Conservation (phyloP, 805 yeast species). For the Torulaspora indica region DNA sequence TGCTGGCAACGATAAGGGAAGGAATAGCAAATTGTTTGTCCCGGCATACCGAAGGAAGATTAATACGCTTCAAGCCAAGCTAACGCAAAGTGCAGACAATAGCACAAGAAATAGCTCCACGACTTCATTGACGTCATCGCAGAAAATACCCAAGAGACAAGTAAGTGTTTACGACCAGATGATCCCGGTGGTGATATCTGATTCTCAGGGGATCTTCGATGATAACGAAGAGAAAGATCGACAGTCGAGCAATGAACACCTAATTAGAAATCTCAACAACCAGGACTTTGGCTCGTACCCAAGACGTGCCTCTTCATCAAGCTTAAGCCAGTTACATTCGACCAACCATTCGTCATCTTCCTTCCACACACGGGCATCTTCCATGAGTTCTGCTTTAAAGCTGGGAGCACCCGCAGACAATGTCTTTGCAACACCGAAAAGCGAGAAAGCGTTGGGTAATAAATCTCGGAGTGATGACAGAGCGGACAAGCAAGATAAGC, state of each 20-base stretch:
- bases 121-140: conserved; percentile 17
- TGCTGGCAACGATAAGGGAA: conserved; percentile 3
- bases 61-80: conserved; percentile 25
- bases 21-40: conserved; percentile 26
- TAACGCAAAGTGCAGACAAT: conserved; percentile 23
- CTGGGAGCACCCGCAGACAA: conserved; percentile 22
- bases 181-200: conserved; percentile 19
- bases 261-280: conserved; percentile 22
- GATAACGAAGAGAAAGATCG: conserved; percentile 7
- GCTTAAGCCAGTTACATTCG: conserved; percentile 12
- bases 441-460: conserved; percentile 9
- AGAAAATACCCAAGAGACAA: conserved; percentile 14
- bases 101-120: conserved; percentile 19
- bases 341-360: conserved; percentile 18
- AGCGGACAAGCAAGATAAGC: conserved; percentile 11
- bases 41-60: conserved; percentile 40
- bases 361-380: conserved; percentile 27
- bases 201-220: conserved; percentile 7
- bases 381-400: conserved; percentile 24
- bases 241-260: conserved; percentile 16
- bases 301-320: conserved; percentile 19
- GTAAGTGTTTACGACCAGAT: conserved; percentile 24
- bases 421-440: conserved; percentile 25
- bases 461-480: conserved; percentile 8
- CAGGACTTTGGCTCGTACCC: conserved; percentile 33